Evolutionary conservation across 495 filamentous ascomycete genomes (phyloP).

Genomic region (Penicillium crystallinum): DNA sequence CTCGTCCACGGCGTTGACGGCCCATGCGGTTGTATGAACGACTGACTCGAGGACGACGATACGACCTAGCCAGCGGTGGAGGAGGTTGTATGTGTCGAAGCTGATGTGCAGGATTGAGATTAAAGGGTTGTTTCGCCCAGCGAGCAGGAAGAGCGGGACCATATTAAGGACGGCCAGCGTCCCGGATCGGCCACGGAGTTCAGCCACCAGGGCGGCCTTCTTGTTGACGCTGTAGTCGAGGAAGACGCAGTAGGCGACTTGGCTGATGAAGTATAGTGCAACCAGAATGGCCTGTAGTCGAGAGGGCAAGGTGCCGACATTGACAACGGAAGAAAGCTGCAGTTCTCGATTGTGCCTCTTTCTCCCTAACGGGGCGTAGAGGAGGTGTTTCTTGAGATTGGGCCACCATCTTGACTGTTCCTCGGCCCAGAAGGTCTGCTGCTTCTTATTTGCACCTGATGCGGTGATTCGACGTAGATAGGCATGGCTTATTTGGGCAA

Average conservation of each 20-base stretch:
- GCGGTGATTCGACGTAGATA: slow-evolving; percentile 69
- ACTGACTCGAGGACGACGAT: slow-evolving; percentile 74
- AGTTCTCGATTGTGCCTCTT: slow-evolving; percentile 88
- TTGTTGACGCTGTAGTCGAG: slow-evolving; percentile 56
- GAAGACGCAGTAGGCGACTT: slow-evolving; percentile 74
- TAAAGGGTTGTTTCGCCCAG: slow-evolving; percentile 89
- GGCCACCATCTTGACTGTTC: slow-evolving; percentile 63
- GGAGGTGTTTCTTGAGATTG: slow-evolving; percentile 70
- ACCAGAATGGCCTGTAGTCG: slow-evolving; percentile 78
- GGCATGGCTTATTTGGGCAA: slow-evolving; percentile 58
- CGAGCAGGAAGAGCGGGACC: slow-evolving; percentile 84
- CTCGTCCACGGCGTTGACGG: slow-evolving; percentile 44
- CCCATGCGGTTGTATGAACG: slow-evolving; percentile 69
- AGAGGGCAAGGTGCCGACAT: slow-evolving; percentile 83
- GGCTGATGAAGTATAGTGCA: slow-evolving; percentile 63
- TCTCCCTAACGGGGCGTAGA: slow-evolving; percentile 75
- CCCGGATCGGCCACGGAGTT: slow-evolving; percentile 79
- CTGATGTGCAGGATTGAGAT: slow-evolving; percentile 77
- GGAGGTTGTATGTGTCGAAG: slow-evolving; percentile 93
- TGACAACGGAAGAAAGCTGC: slow-evolving; percentile 77
- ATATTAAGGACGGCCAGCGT: slow-evolving; percentile 81
- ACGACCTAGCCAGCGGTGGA: slow-evolving; percentile 94
- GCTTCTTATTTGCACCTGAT: slow-evolving; percentile 42
- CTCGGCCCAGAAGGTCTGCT: slow-evolving; percentile 58
- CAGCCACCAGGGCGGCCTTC: slow-evolving; percentile 50